Conservation (phyloP, 2,329 filamentous ascomycete species). For the Verticillium dahliae region DNA sequence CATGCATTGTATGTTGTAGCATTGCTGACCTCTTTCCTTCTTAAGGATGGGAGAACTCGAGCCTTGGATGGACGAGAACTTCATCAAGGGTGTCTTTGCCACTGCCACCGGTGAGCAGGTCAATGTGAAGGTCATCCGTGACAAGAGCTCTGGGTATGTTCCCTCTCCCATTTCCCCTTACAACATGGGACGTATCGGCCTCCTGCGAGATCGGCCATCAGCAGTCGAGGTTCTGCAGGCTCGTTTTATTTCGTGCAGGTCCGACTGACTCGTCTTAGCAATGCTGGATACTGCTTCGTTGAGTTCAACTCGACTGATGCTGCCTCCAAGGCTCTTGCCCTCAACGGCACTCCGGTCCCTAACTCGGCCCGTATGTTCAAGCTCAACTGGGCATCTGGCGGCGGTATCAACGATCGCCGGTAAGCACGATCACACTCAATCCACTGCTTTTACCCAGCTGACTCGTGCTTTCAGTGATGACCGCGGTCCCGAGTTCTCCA, state of each 20-base stretch:
- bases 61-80: conserved; percentile 99
- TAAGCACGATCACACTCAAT: conserved; percentile 30
- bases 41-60: conserved; percentile 97
- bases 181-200: not conserved
- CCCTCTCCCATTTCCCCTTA: not conserved
- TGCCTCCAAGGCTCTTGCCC: conserved; percentile 80
- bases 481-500: conserved; percentile 90
- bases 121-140: conserved; percentile 98
- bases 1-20: no score
- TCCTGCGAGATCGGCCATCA: not conserved
- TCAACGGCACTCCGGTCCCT: conserved; percentile 85
- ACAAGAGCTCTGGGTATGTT: conserved; percentile 93
- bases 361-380: conserved; percentile 96
- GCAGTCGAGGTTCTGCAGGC: no score
- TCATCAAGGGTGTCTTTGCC: conserved; percentile 85
- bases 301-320: conserved; percentile 81
- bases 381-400: conserved; percentile 98
- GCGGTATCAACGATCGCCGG: conserved; percentile 90
- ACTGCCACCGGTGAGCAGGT: conserved; percentile 90
- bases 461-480: conserved; percentile 60
- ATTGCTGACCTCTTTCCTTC: not conserved
- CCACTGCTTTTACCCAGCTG: conserved; percentile 3
- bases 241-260: not conserved
- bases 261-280: conserved; percentile 46
- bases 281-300: conserved; percentile 98